Percentiles rank a stretch among this genome's conserved stretches.
These are phyloP conservation scores for Pilobolus umbonatus DNA, from an alignment of 192 early-diverging fungal species.

Conservation along the genomic window DNA sequence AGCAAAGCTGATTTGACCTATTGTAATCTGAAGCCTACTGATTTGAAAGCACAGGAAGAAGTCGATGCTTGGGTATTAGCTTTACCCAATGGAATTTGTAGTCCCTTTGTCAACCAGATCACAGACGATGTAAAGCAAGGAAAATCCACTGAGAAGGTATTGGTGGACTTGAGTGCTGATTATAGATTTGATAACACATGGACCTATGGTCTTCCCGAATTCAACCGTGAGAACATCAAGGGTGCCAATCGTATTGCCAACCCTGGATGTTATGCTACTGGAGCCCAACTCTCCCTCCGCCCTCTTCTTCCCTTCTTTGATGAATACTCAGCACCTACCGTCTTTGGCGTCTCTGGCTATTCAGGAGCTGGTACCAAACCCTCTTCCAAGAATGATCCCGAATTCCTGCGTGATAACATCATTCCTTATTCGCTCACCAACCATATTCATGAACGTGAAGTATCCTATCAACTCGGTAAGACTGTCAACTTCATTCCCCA, in stretches of 20 bases:
- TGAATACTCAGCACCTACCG: slow-evolving; percentile 54
- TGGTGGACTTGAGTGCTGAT: slow-evolving; percentile 91
- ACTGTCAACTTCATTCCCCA: slow-evolving; percentile 83
- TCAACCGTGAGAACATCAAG: slow-evolving; percentile 62
- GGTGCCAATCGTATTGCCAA: slow-evolving; percentile 78
- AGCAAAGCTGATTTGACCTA: slow-evolving; percentile 64
- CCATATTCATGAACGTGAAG: slow-evolving; percentile 97
- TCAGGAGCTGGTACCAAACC: slow-evolving; percentile 98
- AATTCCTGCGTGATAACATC: slow-evolving; percentile 81
- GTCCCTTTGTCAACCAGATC: slow-evolving; percentile 86
- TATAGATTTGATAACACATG: slow-evolving; percentile 84
- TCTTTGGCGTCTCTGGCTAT: slow-evolving; percentile 97
- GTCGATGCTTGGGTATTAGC: slow-evolving; percentile 97
- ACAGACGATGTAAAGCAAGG: slow-evolving; percentile 45
- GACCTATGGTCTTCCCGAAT: slow-evolving; percentile 87
- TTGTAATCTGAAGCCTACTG: slow-evolving; percentile 74
- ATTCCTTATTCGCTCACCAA: slow-evolving; percentile 88
- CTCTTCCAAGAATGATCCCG: slow-evolving; percentile 91
- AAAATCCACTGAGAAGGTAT: slow-evolving; percentile 55
- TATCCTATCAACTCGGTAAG: slow-evolving; percentile 65
- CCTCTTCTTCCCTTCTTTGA: slow-evolving; percentile 73
- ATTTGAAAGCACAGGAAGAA: slow-evolving; percentile 43
- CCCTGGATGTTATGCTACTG: slow-evolving; percentile 99
- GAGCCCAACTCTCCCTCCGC: slow-evolving; percentile 83
- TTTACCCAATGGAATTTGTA: slow-evolving; percentile 91